Evolutionary conservation across 805 yeast species (phyloP).

Genomic region (Candida hispaniensis): DNA sequence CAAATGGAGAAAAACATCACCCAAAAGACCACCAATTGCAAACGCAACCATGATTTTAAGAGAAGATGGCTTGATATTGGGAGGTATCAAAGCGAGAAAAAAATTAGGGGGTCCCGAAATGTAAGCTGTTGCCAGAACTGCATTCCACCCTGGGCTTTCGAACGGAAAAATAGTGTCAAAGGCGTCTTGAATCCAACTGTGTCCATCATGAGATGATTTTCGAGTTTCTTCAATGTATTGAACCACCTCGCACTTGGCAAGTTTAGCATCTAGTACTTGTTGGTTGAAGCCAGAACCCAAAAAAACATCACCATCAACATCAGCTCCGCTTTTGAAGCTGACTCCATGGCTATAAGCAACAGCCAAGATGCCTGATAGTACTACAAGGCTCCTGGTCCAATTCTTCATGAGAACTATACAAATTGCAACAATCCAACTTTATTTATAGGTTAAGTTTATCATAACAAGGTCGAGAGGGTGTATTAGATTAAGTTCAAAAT

Average conservation of each 20-base stretch:
- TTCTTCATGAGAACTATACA: too few species aligned
- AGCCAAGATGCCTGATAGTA: too few species aligned
- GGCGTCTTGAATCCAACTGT: slow-evolving; percentile 30
- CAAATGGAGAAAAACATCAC: slow-evolving; percentile 63
- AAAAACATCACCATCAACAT: slow-evolving; percentile 1
- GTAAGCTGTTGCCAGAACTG: slow-evolving; percentile 51
- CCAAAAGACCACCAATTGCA: slow-evolving; percentile 67
- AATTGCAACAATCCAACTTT: too few species aligned
- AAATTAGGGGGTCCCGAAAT: slow-evolving; percentile 58
- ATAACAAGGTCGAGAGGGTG: too few species aligned
- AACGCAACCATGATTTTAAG: slow-evolving; percentile 51
- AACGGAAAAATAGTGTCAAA: slow-evolving; percentile 33
- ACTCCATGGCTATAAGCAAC: too few species aligned
- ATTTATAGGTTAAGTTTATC: too few species aligned
- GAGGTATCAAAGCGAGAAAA: slow-evolving; percentile 46
- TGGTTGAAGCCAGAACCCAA: slow-evolving; percentile 16
- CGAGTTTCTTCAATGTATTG: slow-evolving; percentile 29
- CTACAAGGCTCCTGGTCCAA: too few species aligned
- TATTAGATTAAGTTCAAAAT: too few species aligned
- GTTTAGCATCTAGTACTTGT: slow-evolving; percentile 3
- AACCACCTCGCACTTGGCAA: slow-evolving; percentile 33
- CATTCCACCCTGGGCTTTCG: slow-evolving; percentile 46
- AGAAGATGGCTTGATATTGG: slow-evolving; percentile 41
- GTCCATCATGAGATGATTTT: slow-evolving; percentile 19
- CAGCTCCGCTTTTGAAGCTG: too few species aligned